Conservation (phyloP, 2,329 filamentous ascomycete species). For the Alternaria brassicae region DNA sequence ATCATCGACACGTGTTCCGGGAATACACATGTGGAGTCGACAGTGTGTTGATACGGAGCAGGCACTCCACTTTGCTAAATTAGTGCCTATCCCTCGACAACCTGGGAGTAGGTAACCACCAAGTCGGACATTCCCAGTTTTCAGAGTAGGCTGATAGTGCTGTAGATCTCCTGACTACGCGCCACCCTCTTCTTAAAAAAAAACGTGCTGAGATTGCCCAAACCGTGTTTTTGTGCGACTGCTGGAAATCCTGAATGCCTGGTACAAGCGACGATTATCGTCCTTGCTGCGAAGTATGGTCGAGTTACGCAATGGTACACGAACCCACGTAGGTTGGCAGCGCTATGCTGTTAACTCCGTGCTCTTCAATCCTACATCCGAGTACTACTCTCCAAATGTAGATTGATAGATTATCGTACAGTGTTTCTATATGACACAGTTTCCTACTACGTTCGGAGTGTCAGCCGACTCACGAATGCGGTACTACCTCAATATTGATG, state of each 20-base stretch:
- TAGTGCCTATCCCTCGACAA: neutral
- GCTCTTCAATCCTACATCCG: neutral
- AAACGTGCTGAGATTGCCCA: neutral
- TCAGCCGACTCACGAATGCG: neutral
- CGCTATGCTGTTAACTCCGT: neutral
- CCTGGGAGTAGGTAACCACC: neutral
- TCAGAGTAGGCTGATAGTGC: neutral
- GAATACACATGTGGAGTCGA: neutral
- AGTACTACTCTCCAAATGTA: neutral
- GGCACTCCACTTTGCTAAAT: neutral
- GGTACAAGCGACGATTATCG: neutral
- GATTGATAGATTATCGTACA: neutral
- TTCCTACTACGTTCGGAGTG: neutral
- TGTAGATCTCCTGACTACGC: neutral
- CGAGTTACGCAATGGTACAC: neutral
- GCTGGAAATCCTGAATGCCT: neutral
- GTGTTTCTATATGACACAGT: neutral
- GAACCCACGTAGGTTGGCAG: too few species aligned
- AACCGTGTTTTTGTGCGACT: neutral
- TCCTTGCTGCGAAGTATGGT: neutral
- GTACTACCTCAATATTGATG: neutral
- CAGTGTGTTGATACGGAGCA: neutral
- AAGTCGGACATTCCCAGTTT: neutral
- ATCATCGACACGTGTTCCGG: neutral
- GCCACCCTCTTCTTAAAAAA: neutral